Percentiles rank a stretch among this genome's conserved stretches.
phyloP scores from a whole-genome alignment of 2,329 filamentous ascomycete species.

The Pseudogymnoascus sp. region DNA sequence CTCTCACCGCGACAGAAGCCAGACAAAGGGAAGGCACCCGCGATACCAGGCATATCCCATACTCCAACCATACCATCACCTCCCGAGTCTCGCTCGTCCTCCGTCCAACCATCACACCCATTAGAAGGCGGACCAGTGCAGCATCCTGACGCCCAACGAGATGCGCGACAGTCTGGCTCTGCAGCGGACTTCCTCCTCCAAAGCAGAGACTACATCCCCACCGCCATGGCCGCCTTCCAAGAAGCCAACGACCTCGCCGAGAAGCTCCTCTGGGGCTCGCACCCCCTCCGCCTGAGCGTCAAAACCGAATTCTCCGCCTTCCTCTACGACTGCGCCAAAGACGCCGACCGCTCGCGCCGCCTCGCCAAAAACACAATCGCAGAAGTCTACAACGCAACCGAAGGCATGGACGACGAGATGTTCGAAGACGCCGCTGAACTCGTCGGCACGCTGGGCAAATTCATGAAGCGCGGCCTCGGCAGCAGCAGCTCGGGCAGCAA shows the following conservation, averaged over 20 bases:
- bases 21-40: conserved; percentile 24
- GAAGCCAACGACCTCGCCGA: conserved; percentile 70
- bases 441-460: conserved; percentile 75
- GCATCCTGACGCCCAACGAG: conserved; percentile 33
- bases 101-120: conserved; percentile 26
- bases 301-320: conserved; percentile 92
- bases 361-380: conserved; percentile 76
- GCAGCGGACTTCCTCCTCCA: conserved; percentile 71
- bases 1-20: conserved; percentile 23
- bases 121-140: conserved; percentile 38
- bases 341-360: conserved; percentile 64
- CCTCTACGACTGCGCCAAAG: conserved; percentile 84
- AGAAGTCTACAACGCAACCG: conserved; percentile 83
- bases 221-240: conserved; percentile 72
- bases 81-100: conserved; percentile 21
- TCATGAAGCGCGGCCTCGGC: conserved; percentile 65
- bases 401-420: conserved; percentile 92
- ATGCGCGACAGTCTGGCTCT: conserved; percentile 29
- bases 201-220: conserved; percentile 68
- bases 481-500: conserved; percentile 10
- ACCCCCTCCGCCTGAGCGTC: conserved; percentile 80
- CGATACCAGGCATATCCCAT: conserved; percentile 12
- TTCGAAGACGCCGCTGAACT: conserved; percentile 87
- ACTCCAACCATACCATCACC: conserved; percentile 11
- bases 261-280: conserved; percentile 70